phyloP scores from a whole-genome alignment of 768 basidiomycete genomes.

The Lactarius evosmus region DNA sequence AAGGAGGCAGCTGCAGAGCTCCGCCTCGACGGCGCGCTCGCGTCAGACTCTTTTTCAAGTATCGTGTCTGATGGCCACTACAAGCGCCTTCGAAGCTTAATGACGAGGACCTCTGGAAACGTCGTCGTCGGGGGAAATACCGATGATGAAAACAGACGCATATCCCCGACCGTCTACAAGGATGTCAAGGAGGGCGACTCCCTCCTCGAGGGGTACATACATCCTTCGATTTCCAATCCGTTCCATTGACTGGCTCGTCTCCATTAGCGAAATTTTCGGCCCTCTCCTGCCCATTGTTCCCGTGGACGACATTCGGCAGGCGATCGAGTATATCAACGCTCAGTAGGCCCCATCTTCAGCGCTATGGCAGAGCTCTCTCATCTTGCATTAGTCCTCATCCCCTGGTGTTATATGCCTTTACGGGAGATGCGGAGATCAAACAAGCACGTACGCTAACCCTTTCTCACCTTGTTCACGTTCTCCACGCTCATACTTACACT shows the following conservation, averaged over 20 bases:
- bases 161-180: conserved; percentile 60
- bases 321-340: conserved; percentile 51
- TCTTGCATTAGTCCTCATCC: conserved; percentile 20
- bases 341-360: conserved; percentile 38
- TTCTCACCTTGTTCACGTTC: background rate
- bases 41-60: conserved; percentile 43
- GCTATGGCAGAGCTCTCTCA: background rate
- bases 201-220: conserved; percentile 54
- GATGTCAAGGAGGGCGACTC: conserved; percentile 54
- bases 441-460: conserved; percentile 14
- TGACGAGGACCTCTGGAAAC: conserved; percentile 54
- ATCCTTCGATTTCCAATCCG: background rate
- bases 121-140: conserved; percentile 51
- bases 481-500: background rate
- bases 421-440: conserved; percentile 21
- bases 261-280: conserved; percentile 65
- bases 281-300: conserved; percentile 64
- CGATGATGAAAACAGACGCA: conserved; percentile 40
- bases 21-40: conserved; percentile 52
- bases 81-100: conserved; percentile 48
- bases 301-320: conserved; percentile 53
- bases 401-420: conserved; percentile 26
- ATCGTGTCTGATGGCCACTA: conserved; percentile 57
- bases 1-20: conserved; percentile 45
- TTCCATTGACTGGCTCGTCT: background rate